phyloP scores from a whole-genome alignment of 805 yeast species.

The Starmerella gropengiesseri region DNA sequence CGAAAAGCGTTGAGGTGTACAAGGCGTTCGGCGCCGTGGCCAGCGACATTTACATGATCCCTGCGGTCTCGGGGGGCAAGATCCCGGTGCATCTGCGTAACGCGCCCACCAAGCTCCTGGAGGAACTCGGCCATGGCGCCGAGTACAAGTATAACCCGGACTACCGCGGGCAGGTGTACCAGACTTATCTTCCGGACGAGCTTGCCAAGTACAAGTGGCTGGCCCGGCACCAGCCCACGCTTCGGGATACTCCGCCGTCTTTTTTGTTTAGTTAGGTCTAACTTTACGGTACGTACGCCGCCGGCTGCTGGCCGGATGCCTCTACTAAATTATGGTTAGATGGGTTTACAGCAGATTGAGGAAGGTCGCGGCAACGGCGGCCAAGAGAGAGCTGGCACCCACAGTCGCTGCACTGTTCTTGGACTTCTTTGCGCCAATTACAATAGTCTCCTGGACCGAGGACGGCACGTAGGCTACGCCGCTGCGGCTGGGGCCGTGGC shows the following conservation, averaged over 20 bases:
- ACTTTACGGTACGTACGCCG: too few species aligned
- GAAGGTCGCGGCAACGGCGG: neutral
- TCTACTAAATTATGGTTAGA: too few species aligned
- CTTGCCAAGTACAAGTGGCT: slow-evolving; percentile 14
- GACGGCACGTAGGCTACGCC: neutral
- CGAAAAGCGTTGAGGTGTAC: slow-evolving; percentile 77
- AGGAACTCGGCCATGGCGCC: slow-evolving; percentile 72
- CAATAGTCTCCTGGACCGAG: neutral
- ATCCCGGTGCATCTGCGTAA: slow-evolving; percentile 68
- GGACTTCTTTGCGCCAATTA: slow-evolving; percentile 1
- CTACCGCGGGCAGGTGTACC: slow-evolving; percentile 63
- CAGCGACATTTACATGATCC: slow-evolving; percentile 42
- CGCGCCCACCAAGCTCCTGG: slow-evolving; percentile 90
- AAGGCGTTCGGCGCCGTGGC: slow-evolving; percentile 67
- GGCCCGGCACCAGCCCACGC: slow-evolving; percentile 12
- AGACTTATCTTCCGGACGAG: slow-evolving; percentile 56
- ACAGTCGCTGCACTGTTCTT: neutral
- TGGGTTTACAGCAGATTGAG: neutral
- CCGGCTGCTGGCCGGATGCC: too few species aligned
- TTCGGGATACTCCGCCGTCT: too few species aligned
- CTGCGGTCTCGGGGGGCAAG: slow-evolving; percentile 48
- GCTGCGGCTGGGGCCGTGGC: neutral
- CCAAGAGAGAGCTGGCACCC: neutral
- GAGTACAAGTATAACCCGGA: slow-evolving; percentile 85
- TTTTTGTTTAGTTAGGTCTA: too few species aligned